Evolutionary conservation across 164 flowering plant species (phyloP), one percentile per base, ranked within the genome.

Genomic region (Santalum album): DNA sequence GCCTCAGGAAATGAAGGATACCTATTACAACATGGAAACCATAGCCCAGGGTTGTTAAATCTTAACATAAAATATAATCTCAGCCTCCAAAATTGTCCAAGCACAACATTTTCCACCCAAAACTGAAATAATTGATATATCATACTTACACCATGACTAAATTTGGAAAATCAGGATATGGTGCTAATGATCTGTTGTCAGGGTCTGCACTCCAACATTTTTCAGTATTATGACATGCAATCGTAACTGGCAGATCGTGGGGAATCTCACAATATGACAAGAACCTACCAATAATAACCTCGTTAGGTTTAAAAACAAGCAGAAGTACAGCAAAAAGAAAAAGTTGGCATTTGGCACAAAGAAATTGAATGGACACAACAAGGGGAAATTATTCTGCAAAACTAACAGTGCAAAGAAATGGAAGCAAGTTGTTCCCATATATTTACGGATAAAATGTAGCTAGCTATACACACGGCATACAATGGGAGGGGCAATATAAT

Each of bases 1-100:
- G 64, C 75, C 52, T 86, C 95, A 26, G 97, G 94, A 65, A 90
- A 90, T 51, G 77, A 77, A n/a, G 97, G 97, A 76, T 71, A 77
- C 63, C 97, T 90, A 62, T 39, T 27, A 54, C 20, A 48, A 57
- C 9, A 52, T 52, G 58, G 25, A n/a, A 7, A 36, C 24, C 2
- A 20, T 12, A 55, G 56, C 26, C 50, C 16, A 51, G 49, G 51
- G 57, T 35, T 29, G 32, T 35, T 18, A 51, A 27, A 29, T 25
- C 19, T 15, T 29, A 36, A 23, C 15, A 55, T 25, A 49, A 46
- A 5, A 19, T n/a, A 46, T 23, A 6, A 46, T 6, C 3, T 46
- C 25, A 46, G 50, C 21, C 10, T 4, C 0, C 4, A n/a, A 46
- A 1, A 46, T 46, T 11, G 10, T 20, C 21, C 50, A 23, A 1